Base-by-base conservation (phyloP, 2,329 filamentous ascomycete species). In the Beauveria bassiana region DNA sequence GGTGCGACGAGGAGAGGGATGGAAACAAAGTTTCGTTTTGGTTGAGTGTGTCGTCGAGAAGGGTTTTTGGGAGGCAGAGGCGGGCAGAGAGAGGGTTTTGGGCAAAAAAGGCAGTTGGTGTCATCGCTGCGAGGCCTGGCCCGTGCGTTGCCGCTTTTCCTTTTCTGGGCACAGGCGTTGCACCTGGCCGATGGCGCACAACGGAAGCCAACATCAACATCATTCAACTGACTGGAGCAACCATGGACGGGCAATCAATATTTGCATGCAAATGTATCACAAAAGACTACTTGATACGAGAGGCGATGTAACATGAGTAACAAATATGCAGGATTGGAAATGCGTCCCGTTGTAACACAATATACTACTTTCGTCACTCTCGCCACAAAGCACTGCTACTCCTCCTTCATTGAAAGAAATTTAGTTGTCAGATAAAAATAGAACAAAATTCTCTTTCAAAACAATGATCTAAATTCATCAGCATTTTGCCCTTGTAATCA, bases 91-190 rank as follows among this genome's bases (percentile, higher is more conserved):
- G 59, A 61, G 51, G 45, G 58, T 50, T 61, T 55, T 40, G 59
- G 59, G 57, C 46, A 42, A 46, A 56, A 59, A 59, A 38, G 47
- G 38, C 47, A 59, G 38, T 51, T 59, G 38, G 57, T 38, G 38
- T 59, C 49, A 46, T 46, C 20, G 58, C n/a, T 38, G 40, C 14
- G 20, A 53, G 24, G n/a, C 40, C 20, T 60, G 58, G 58, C 20
- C 58, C 50, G 58, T 60, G 58, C 58, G 58, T 47, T 38, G 47
- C 57, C 49, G n/a, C 57, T 24, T 59, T 43, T 20, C 57, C 57
- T 18, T 46, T 46, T 55, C 28, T 20, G 42, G 43, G 20, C 5
- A 14, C 45, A 9, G 22, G 22, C 46, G 18, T 58, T 58, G 55
- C 45, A 58, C 55, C 9, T 50, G 2, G n/a, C 26, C 6, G 24